These are phyloP conservation scores for Ceratopteris richardii DNA, from an alignment of 75 land plant genomes.

Conservation along the genomic window DNA sequence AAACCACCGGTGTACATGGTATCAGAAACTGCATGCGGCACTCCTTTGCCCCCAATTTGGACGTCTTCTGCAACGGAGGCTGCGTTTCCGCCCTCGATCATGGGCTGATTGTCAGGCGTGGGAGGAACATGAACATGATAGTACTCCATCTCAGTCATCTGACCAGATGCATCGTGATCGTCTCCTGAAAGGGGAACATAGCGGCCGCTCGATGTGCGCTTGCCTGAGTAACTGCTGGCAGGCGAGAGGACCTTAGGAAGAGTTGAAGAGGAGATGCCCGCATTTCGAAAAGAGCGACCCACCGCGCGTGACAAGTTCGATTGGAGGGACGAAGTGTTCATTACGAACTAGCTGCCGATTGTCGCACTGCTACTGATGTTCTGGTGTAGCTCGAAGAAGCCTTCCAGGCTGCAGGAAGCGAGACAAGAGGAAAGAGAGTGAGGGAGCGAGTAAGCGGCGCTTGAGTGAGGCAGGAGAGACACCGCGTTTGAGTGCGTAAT, in stretches of 20 bases:
- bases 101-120: constrained; percentile 61
- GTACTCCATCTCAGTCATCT: constrained; percentile 45
- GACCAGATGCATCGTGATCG: constrained; percentile 55
- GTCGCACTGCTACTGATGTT: no score
- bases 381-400: no score
- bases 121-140: constrained; percentile 56
- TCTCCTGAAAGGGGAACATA: constrained; percentile 65
- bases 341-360: no score
- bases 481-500: no score
- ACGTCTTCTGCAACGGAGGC: neutral
- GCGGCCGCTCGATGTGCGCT: constrained; percentile 72
- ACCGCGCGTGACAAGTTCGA: no score
- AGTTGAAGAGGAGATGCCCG: neutral
- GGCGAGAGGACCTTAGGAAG: neutral
- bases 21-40: constrained; percentile 32
- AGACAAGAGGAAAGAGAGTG: no score
- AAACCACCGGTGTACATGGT: constrained; percentile 88
- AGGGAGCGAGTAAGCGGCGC: no score
- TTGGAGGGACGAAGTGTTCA: no score
- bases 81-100: constrained; percentile 1
- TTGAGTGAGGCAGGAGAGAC: no score
- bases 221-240: neutral
- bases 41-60: constrained; percentile 47
- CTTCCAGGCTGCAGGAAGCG: no score
- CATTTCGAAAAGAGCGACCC: neutral